Evolutionary conservation across 768 basidiomycete genomes (phyloP).

Genomic region (Ramaria rubella): DNA sequence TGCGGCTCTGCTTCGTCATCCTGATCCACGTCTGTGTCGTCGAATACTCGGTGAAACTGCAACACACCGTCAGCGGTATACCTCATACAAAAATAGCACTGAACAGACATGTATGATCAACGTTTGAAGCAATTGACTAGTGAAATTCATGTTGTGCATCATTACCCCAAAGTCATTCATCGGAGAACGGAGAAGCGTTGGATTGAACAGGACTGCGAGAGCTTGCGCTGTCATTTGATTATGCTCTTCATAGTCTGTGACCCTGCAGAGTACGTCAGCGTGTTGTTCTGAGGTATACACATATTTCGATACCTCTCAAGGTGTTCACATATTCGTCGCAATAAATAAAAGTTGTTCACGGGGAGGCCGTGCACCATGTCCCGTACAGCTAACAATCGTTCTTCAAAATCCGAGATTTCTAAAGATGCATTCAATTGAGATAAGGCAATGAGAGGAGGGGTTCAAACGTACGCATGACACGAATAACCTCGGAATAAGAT

Average conservation of each 20-base stretch:
- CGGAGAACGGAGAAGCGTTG: slow-evolving; percentile 69
- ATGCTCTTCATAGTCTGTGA: slow-evolving; percentile 82
- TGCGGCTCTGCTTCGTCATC: slow-evolving; percentile 30
- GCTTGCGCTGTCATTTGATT: slow-evolving; percentile 89
- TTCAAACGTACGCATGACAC: slow-evolving; percentile 54
- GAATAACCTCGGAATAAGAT: slow-evolving; percentile 62
- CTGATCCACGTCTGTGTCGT: slow-evolving; percentile 40
- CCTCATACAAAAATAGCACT: background rate
- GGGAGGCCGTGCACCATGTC: slow-evolving; percentile 64
- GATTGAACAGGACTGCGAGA: slow-evolving; percentile 80
- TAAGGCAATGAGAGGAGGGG: background rate
- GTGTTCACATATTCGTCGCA: slow-evolving; percentile 74
- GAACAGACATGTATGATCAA: slow-evolving; percentile 67
- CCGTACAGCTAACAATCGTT: slow-evolving; percentile 58
- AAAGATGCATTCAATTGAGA: slow-evolving; percentile 15
- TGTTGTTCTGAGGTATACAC: background rate
- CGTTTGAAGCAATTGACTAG: slow-evolving; percentile 68
- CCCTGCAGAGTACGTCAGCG: slow-evolving; percentile 34
- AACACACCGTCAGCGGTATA: slow-evolving; percentile 6
- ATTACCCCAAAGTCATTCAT: slow-evolving; percentile 74
- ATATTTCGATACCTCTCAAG: slow-evolving; percentile 52
- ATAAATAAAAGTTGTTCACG: slow-evolving; percentile 66
- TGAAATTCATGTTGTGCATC: slow-evolving; percentile 72
- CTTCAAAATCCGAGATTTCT: slow-evolving; percentile 68
- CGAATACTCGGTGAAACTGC: slow-evolving; percentile 55